Evolutionary conservation across 2,329 filamentous ascomycete genomes (phyloP).

Genomic region (Echinosphaeria canescens): DNA sequence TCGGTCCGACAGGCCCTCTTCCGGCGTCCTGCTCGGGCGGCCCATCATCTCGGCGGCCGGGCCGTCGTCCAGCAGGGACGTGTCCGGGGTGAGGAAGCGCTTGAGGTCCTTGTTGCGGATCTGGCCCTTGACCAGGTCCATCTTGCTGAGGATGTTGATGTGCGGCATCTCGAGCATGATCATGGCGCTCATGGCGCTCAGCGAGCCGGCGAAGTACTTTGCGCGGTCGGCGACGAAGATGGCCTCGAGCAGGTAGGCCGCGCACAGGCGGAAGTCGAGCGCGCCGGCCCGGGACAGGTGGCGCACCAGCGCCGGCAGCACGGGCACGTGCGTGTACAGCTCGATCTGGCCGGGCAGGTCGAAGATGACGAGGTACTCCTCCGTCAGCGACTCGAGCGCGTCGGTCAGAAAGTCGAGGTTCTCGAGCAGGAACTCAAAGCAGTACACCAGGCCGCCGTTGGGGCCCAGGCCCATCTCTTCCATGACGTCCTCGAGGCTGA

Average conservation of each 20-base stretch:
- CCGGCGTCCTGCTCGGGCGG: too few species aligned
- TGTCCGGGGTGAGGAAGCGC: constrained; percentile 75
- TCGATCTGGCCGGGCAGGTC: constrained; percentile 99
- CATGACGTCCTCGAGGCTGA: constrained; percentile 90
- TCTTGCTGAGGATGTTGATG: constrained; percentile 91
- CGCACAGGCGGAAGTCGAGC: constrained; percentile 80
- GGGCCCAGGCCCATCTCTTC: constrained; percentile 80
- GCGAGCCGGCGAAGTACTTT: constrained; percentile 91
- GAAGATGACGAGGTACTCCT: constrained; percentile 94
- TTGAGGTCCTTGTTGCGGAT: constrained; percentile 75
- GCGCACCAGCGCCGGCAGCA: constrained; percentile 66
- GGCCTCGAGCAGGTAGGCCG: constrained; percentile 83
- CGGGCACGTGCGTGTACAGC: constrained; percentile 90
- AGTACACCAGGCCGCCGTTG: constrained; percentile 87
- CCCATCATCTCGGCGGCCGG: constrained; percentile 29
- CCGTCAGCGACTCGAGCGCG: constrained; percentile 63
- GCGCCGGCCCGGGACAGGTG: constrained; percentile 60
- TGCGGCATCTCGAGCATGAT: constrained; percentile 95
- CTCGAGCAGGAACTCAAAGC: constrained; percentile 88
- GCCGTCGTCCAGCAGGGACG: constrained; percentile 52
- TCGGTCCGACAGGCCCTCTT: too few species aligned
- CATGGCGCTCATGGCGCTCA: constrained; percentile 98
- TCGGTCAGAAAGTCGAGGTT: constrained; percentile 86
- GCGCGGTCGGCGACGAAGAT: constrained; percentile 91
- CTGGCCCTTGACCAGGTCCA: constrained; percentile 88